These are phyloP conservation scores for Ceratocystis alfenasii DNA, from an alignment of 2,329 filamentous ascomycete genomes.

Conservation along the genomic window DNA sequence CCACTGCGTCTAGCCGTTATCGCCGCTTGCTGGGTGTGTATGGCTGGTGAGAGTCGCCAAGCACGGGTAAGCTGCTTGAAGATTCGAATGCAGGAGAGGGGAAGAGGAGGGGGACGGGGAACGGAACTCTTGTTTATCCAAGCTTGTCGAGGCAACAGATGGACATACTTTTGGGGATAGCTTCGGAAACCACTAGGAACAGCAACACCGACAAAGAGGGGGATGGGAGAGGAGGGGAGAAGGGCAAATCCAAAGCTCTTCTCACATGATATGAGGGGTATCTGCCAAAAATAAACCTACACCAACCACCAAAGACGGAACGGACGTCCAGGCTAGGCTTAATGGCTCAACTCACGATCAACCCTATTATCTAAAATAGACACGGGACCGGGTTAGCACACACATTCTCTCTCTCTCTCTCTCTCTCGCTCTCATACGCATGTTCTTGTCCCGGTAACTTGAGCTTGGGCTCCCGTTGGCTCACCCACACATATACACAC, in stretches of 20 bases:
- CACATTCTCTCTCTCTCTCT: background rate
- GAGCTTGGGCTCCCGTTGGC: background rate
- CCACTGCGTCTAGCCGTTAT: background rate
- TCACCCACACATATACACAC: background rate
- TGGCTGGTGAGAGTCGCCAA: background rate
- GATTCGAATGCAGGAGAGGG: background rate
- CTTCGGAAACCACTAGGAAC: background rate
- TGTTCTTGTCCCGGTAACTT: background rate
- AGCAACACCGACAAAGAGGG: background rate
- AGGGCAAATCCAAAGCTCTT: background rate
- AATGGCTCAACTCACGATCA: no score
- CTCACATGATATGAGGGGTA: background rate
- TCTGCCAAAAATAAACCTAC: background rate
- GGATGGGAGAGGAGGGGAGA: background rate
- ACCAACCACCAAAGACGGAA: no score
- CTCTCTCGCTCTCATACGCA: background rate
- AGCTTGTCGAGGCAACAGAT: background rate
- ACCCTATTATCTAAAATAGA: no score
- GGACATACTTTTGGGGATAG: background rate
- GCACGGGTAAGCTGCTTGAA: conserved; percentile 6
- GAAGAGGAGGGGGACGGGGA: background rate
- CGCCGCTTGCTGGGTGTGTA: background rate
- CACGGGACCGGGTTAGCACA: no score
- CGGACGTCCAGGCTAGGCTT: no score
- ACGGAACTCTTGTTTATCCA: background rate